Percentiles rank a stretch among this genome's conserved stretches.
phyloP scores from a whole-genome alignment of 164 flowering plant genomes.

The Dillenia turbinata region DNA sequence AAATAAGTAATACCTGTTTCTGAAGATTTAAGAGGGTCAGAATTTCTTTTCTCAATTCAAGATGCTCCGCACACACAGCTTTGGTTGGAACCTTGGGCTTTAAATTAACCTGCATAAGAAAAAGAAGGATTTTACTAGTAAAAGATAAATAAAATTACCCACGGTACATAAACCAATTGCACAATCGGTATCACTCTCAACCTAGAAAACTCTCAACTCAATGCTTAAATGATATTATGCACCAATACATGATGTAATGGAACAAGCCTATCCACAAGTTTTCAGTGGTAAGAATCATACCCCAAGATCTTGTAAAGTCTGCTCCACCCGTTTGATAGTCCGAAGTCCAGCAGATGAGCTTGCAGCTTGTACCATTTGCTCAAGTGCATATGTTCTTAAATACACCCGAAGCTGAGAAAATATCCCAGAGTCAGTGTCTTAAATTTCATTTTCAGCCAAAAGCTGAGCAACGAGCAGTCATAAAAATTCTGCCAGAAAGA shows the following conservation, averaged over 20 bases:
- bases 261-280: too few relatives aligned
- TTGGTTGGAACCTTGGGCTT: constrained; percentile 94
- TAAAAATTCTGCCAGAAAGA: too few relatives aligned
- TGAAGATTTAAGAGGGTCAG: constrained; percentile 84
- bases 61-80: constrained; percentile 90
- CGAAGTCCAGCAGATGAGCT: constrained; percentile 86
- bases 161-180: too few relatives aligned
- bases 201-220: too few relatives aligned
- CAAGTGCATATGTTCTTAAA: constrained; percentile 77
- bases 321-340: constrained; percentile 87
- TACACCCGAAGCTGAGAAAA: constrained; percentile 76
- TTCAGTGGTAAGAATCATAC: constrained; percentile 34
- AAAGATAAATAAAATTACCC: not conserved
- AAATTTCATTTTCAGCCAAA: too few relatives aligned
- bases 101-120: constrained; percentile 59
- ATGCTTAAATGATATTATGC: too few relatives aligned
- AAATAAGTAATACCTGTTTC: constrained; percentile 60
- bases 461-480: too few relatives aligned
- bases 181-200: too few relatives aligned
- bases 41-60: constrained; percentile 89
- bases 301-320: constrained; percentile 88
- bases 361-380: constrained; percentile 95
- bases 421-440: constrained; percentile 3
- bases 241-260: too few relatives aligned
- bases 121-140: not conserved